Conservation (phyloP, 2,329 filamentous ascomycete genomes). For the Escovopsis sp. region DNA sequence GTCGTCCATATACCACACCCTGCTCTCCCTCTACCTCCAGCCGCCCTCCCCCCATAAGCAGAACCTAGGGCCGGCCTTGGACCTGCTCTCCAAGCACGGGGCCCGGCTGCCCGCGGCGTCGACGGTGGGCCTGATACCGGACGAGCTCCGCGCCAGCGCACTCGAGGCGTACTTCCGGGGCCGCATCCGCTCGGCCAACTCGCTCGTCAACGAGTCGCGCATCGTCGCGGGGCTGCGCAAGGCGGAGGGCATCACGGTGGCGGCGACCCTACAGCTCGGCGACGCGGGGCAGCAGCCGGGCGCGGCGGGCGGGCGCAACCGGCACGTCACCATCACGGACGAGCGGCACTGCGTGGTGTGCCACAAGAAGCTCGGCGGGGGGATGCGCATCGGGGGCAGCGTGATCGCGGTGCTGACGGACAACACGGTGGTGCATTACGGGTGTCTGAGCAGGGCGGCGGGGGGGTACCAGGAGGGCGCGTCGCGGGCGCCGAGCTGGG, state of each 20-base stretch:
- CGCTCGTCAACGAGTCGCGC: constrained; percentile 62
- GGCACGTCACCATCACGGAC: constrained; percentile 68
- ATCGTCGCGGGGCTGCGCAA: constrained; percentile 65
- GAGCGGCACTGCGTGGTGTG: constrained; percentile 86
- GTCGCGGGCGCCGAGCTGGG: constrained; percentile 20
- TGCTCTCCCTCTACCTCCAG: constrained; percentile 77
- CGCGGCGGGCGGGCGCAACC: constrained; percentile 30
- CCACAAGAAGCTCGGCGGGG: constrained; percentile 76
- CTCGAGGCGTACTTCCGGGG: constrained; percentile 86
- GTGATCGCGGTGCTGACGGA: constrained; percentile 84
- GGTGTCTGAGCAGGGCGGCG: constrained; percentile 47
- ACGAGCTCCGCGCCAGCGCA: constrained; percentile 59
- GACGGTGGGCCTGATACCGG: constrained; percentile 74
- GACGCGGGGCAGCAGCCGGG: constrained; percentile 27
- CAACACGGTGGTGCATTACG: constrained; percentile 68
- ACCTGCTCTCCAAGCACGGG: constrained; percentile 82
- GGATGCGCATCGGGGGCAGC: constrained; percentile 75
- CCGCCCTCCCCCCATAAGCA: constrained; percentile 59
- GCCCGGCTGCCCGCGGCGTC: constrained; percentile 78
- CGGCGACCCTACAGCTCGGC: constrained; percentile 60
- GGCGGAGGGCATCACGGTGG: constrained; percentile 63
- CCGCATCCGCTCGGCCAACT: constrained; percentile 75
- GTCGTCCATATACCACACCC: constrained; percentile 78
- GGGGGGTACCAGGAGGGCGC: constrained; percentile 20
- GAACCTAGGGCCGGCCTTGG: constrained; percentile 65